Conservation (phyloP, 306 rosid species). For the Senna siamea region DNA sequence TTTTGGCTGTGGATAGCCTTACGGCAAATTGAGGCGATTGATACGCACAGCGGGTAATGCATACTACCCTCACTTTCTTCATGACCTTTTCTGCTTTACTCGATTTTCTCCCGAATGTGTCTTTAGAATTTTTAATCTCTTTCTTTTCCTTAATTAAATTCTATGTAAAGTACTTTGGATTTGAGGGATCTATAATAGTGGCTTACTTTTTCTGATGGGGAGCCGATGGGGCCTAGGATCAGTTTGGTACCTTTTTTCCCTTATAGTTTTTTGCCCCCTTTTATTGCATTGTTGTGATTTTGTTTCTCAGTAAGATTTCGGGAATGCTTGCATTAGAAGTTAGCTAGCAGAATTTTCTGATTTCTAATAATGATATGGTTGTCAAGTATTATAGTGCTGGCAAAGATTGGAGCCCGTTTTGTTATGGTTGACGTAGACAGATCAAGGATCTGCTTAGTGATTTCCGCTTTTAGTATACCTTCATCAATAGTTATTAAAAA, state of each 20-base stretch:
- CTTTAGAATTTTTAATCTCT: constrained; percentile 39
- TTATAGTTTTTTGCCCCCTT: neutral
- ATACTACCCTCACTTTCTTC: constrained; percentile 21
- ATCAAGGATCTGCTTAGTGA: neutral
- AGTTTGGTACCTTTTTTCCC: neutral
- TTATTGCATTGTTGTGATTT: constrained; percentile 14
- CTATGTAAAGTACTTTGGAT: constrained; percentile 50
- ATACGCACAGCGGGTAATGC: constrained; percentile 90
- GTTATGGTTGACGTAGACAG: neutral
- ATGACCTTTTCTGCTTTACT: constrained; percentile 30
- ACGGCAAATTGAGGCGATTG: constrained; percentile 93
- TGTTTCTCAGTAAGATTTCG: constrained; percentile 13
- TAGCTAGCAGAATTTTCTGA: too few relatives aligned
- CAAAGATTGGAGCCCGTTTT: constrained; percentile 4
- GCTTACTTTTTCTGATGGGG: constrained; percentile 38
- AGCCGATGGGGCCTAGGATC: constrained; percentile 28
- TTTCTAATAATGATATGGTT: constrained; percentile 15
- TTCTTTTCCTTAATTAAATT: constrained; percentile 33
- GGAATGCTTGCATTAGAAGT: neutral
- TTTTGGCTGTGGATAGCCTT: constrained; percentile 93
- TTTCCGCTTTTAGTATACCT: neutral
- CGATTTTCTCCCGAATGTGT: constrained; percentile 42
- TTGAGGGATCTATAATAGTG: constrained; percentile 56
- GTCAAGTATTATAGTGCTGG: constrained; percentile 13
- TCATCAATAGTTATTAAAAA: neutral